Evolutionary conservation across 495 filamentous ascomycete species (phyloP).

Genomic region (Schizothecium vesticola): DNA sequence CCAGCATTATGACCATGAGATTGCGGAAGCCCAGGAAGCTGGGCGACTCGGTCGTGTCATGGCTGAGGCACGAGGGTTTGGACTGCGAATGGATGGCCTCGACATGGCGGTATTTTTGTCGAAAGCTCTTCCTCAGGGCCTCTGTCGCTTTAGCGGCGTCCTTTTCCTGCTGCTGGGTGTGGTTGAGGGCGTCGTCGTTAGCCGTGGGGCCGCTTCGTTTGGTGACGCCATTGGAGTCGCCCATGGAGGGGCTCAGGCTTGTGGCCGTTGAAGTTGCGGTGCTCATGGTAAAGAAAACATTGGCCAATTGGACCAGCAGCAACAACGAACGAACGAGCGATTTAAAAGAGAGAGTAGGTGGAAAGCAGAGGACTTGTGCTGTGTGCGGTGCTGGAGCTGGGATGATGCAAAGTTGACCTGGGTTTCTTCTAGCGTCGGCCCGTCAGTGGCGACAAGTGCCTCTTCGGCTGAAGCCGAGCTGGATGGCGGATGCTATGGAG

Average conservation of each 20-base stretch:
- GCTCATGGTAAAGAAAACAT: slow-evolving; percentile 15
- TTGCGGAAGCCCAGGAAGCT: slow-evolving; percentile 94
- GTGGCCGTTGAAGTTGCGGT: slow-evolving; percentile 17
- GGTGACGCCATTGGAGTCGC: slow-evolving; percentile 20
- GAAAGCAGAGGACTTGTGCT: neutral
- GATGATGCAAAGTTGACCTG: neutral
- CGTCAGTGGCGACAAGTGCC: neutral
- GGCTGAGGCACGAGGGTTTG: slow-evolving; percentile 75
- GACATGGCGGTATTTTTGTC: slow-evolving; percentile 77
- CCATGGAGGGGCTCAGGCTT: slow-evolving; percentile 1
- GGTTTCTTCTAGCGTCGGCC: neutral
- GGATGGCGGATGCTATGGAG: neutral
- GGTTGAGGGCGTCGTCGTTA: neutral
- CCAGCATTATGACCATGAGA: slow-evolving; percentile 88
- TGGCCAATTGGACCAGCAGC: neutral
- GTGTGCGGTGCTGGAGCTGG: neutral
- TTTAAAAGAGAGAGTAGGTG: neutral
- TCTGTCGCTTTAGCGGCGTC: slow-evolving; percentile 14
- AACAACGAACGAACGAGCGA: neutral
- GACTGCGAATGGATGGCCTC: slow-evolving; percentile 71
- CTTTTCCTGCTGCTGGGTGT: neutral
- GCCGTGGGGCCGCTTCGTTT: slow-evolving; percentile 1
- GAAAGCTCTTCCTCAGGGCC: slow-evolving; percentile 21
- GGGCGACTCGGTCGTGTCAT: slow-evolving; percentile 64
- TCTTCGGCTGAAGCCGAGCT: neutral